Evolutionary conservation across 768 basidiomycete genomes (phyloP), one percentile per base, ranked within the genome.

Genomic region (Glaciozyma antarctica): DNA sequence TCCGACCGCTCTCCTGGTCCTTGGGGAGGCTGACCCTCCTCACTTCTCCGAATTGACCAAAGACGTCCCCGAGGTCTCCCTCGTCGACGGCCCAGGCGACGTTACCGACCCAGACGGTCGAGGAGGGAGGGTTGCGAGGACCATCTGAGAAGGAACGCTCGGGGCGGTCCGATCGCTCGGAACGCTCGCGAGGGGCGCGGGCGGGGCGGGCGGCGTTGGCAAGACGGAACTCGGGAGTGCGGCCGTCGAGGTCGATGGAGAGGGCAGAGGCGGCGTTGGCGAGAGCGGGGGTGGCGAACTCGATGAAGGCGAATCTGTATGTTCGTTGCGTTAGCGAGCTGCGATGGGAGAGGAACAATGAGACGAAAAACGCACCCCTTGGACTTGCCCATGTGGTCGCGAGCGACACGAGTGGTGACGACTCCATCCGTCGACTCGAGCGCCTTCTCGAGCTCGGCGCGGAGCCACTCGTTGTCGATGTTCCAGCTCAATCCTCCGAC

Each of bases 401-500:
- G 38, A 21, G 69, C 69, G 58, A 70, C 54, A 19, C 69, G 34
- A 12, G 64, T 32, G 75, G 76, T 62, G 75, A 70, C 52, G 73
- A 76, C 60, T 72, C 75, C 67, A 73, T 79, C 78, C 56, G 75
- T 74, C 82, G 69, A 88, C 64, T 97, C 90, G 21, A 82, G 84
- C 9, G 88, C 90, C 24, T 84, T 84, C 66, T 84, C 82, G 73
- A 99, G 83, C 78, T 94, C 88, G 58, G 94, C 94, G 55, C 86
- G 84, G 65, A 98, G 84, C 82, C 90, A 88, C 76, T 95, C 93
- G 75, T 89, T 86, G 79, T 97, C 94, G 65, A 98, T 87, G 76
- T 88, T 88, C 92, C 92, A 99, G 24, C 90, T 93, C 49, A 99
- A 81, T 60, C 83, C 82, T 61, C 93, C 94, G 70, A 99, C 90